These are phyloP conservation scores for Cymbomonas tetramitiformis DNA, from an alignment of 139 green algal genomes.

Conservation along the genomic window DNA sequence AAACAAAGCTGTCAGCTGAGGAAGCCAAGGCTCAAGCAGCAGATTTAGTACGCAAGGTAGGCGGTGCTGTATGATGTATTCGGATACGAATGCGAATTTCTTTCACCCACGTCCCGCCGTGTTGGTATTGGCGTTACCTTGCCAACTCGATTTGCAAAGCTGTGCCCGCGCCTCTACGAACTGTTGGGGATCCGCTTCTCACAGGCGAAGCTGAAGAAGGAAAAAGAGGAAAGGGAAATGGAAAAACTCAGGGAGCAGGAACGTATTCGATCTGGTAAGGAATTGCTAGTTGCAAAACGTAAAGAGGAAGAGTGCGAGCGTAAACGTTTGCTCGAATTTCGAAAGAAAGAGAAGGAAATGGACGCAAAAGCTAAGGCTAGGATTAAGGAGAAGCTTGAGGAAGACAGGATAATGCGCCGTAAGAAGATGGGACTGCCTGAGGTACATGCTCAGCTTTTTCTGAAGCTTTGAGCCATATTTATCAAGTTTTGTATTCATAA, in stretches of 20 bases:
- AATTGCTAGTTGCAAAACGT: conserved; percentile 43
- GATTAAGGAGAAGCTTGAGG: conserved; percentile 63
- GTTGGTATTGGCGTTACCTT: too few species aligned
- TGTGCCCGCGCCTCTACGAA: too few species aligned
- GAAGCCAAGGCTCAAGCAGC: conserved; percentile 47
- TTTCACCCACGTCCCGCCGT: too few species aligned
- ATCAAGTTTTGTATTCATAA: too few species aligned
- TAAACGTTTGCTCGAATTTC: conserved; percentile 27
- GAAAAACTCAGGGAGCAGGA: conserved; percentile 50
- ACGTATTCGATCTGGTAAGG: conserved; percentile 39
- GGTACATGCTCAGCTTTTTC: too few species aligned
- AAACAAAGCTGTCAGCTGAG: conserved; percentile 56
- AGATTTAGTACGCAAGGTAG: conserved; percentile 9
- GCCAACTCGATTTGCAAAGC: too few species aligned
- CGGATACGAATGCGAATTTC: too few species aligned
- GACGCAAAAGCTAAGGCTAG: conserved; percentile 40
- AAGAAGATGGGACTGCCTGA: conserved; percentile 69
- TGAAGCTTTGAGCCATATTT: too few species aligned
- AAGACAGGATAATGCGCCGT: conserved; percentile 65
- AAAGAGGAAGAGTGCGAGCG: conserved; percentile 51
- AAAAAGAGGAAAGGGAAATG: conserved; percentile 53
- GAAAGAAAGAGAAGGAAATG: conserved; percentile 48
- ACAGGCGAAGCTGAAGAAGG: conserved; percentile 28
- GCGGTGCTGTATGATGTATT: neutral
- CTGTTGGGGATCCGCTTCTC: too few species aligned